Percentiles rank a stretch among this genome's conserved stretches.
phyloP scores from a whole-genome alignment of 495 filamentous ascomycete genomes.

The Aspergillus kassunensis region DNA sequence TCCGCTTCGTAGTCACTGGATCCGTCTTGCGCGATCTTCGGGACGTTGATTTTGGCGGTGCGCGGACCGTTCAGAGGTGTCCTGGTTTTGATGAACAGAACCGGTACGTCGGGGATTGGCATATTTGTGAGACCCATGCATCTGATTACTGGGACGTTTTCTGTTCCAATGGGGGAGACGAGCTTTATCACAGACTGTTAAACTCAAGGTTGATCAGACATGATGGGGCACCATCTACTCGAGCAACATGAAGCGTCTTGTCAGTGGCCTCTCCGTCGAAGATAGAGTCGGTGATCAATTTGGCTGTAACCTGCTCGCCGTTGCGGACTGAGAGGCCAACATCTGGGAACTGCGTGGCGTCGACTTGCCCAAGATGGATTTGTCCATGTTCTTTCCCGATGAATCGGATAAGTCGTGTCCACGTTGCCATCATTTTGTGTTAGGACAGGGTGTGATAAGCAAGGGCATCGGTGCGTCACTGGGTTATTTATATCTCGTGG shows the following conservation, averaged over 20 bases:
- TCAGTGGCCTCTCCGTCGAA: conserved; percentile 36
- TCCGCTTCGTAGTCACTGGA: conserved; percentile 1
- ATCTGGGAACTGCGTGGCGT: conserved; percentile 32
- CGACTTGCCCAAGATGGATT: conserved; percentile 38
- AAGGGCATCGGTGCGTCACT: too few species aligned
- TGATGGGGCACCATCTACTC: too few species aligned
- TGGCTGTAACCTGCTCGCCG: conserved; percentile 30
- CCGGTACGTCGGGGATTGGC: background rate
- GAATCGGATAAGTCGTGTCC: conserved; percentile 46
- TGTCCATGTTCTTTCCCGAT: conserved; percentile 41
- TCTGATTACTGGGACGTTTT: too few species aligned
- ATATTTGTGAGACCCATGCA: background rate
- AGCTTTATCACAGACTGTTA: too few species aligned
- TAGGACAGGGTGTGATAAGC: too few species aligned
- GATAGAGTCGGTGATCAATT: conserved; percentile 33
- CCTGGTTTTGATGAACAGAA: background rate
- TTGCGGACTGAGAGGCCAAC: conserved; percentile 33
- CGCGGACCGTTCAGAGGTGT: background rate
- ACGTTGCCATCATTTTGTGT: conserved; percentile 16
- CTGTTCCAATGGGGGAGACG: too few species aligned
- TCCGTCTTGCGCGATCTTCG: background rate
- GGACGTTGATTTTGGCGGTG: background rate
- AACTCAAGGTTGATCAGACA: too few species aligned
- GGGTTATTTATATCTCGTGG: too few species aligned
- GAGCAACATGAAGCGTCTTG: conserved; percentile 34